Evolutionary conservation across 257 asterid species (phyloP), one percentile per base, ranked within the genome.

Genomic region (Solanum virginianum): DNA sequence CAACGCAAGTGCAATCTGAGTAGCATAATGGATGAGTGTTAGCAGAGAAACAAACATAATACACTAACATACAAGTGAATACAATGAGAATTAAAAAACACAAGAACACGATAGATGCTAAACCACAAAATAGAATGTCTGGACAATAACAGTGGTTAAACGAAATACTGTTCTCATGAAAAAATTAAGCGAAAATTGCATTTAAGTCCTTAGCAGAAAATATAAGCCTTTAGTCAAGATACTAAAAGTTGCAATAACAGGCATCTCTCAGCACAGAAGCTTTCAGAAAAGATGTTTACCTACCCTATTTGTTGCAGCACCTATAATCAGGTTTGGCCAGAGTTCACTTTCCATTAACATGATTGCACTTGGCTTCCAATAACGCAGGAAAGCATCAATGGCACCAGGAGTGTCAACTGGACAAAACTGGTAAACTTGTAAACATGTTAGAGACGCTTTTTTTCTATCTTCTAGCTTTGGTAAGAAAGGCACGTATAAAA

Each of bases 301-400:
- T 90, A 94, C 98, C 71, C 94, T 91, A 83, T 89, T 86, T 85
- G 88, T 90, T 77, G 95, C 93, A 85, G 98, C 97, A 66, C 91
- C 88, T 91, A 95, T 93, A 22, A 96, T 88, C 90, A 96, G 95
- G 91, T 95, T 96, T 53, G 98, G 98, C 98, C 97, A 96, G 81
- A 96, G 88, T 88, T 96, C 98, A 86, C 94, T 96, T 89, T 96
- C 98, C 89, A 96, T 89, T 45, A 96, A 93, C 85, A 96, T 81
- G 86, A 95, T 89, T 83, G 93, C 94, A 86, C 86, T 89, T 84
- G 99, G 98, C 89, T 91, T 94, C 99, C 99, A 96, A 82, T 92
- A 92, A 80, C 82, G 81, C 87, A 95, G 95, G 90, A 96, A 96
- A 80, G 93, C 89, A 87, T 93, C 98, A 91, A 95, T 83, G 59